Evolutionary conservation across 1,284 basidiomycete species (phyloP).

Genomic region (Melampsora larici-populina): DNA sequence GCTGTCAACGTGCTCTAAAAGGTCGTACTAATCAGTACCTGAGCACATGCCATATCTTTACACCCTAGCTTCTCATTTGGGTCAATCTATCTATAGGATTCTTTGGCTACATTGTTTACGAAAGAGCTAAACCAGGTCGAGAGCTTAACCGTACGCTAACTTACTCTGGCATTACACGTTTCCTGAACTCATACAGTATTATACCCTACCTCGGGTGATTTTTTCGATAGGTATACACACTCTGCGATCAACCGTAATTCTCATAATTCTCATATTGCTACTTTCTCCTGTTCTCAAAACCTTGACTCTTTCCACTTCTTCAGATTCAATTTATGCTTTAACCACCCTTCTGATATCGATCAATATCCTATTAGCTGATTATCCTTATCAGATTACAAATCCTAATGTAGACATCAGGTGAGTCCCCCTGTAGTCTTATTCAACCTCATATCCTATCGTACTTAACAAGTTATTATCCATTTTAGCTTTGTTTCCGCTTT

Average conservation of each 20-base stretch:
- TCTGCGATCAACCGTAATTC: conserved; percentile 63
- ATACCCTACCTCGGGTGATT: conserved; percentile 4
- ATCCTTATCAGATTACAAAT: conserved; percentile 57
- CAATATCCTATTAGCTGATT: conserved; percentile 67
- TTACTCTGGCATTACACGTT: conserved; percentile 49
- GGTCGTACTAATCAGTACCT: conserved; percentile 54
- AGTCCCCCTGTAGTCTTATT: conserved; percentile 22
- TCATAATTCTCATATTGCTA: conserved; percentile 81
- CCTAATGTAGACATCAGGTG: conserved; percentile 44
- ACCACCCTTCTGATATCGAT: conserved; percentile 66
- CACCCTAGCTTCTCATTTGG: conserved; percentile 13
- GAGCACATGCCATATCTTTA: too few species aligned
- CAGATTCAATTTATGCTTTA: conserved; percentile 94
- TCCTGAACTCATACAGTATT: conserved; percentile 31
- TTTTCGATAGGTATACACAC: conserved; percentile 46
- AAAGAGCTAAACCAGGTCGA: conserved; percentile 63
- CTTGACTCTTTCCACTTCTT: conserved; percentile 87
- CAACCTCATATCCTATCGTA: conserved; percentile 49
- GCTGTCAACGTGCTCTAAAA: conserved; percentile 68
- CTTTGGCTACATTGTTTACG: conserved; percentile 9
- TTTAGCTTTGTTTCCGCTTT: conserved; percentile 77
- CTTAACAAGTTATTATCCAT: conserved; percentile 55
- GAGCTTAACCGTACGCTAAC: conserved; percentile 57
- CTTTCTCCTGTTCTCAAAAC: conserved; percentile 87
- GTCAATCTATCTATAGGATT: conserved; percentile 49